These are phyloP conservation scores for Ceratobasidium sp. DNA, from an alignment of 1,284 basidiomycete genomes.

Conservation along the genomic window DNA sequence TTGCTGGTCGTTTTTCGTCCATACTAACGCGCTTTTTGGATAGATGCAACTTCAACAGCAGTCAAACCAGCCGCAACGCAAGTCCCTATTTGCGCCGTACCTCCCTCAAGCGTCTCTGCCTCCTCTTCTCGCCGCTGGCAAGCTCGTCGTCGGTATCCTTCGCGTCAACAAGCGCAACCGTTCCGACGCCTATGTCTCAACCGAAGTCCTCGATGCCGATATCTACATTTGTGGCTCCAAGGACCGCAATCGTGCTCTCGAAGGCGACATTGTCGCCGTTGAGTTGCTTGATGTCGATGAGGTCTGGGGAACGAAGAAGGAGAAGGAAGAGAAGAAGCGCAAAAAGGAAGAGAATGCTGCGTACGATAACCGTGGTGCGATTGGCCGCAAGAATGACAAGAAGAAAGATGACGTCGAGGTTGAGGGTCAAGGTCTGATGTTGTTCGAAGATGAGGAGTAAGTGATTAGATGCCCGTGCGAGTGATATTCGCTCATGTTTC, in stretches of 20 bases:
- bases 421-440: constrained; percentile 94
- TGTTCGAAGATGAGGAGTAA: constrained; percentile 97
- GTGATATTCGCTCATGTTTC: constrained; percentile 38
- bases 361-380: constrained; percentile 78
- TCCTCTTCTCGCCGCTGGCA: constrained; percentile 95
- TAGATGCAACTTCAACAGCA: constrained; percentile 87
- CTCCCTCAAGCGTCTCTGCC: constrained; percentile 97
- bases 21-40: constrained; percentile 4
- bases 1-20: constrained; percentile 53
- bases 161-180: constrained; percentile 99
- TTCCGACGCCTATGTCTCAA: constrained; percentile 99
- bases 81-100: constrained; percentile 98
- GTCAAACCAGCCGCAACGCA: constrained; percentile 90
- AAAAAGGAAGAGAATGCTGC: constrained; percentile 99
- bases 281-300: constrained; percentile 98
- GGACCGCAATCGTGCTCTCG: constrained; percentile 97
- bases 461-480: constrained; percentile 45
- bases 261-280: constrained; percentile 98
- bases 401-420: constrained; percentile 99
- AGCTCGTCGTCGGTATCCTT: constrained; percentile 96
- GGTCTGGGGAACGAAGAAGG: constrained; percentile 99
- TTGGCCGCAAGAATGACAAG: constrained; percentile 93
- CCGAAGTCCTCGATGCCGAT: constrained; percentile 97
- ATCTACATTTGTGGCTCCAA: constrained; percentile 99
- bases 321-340: constrained; percentile 99